phyloP scores from a whole-genome alignment of 805 yeast genomes.

The Saccharomyces mikatae region DNA sequence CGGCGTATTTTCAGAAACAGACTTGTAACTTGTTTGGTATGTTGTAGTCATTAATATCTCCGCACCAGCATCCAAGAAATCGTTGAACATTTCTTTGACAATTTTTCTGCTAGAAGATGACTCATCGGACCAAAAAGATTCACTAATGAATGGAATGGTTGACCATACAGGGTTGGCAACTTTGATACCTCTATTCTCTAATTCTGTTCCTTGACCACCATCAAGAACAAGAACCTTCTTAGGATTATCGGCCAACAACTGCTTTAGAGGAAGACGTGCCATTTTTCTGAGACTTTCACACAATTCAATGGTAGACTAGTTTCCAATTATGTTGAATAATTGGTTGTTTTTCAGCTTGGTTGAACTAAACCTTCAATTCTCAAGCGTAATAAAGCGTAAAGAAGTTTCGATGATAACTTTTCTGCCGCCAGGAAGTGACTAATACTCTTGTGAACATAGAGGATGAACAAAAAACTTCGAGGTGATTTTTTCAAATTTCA shows the following conservation, averaged over 20 bases:
- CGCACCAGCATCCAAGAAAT: conserved; percentile 47
- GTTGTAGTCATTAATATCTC: conserved; percentile 48
- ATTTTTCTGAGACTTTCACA: not conserved
- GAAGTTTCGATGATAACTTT: not conserved
- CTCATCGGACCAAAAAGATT: conserved; percentile 16
- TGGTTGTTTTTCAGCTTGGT: not conserved
- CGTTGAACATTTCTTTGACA: conserved; percentile 41
- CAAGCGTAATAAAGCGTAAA: not conserved
- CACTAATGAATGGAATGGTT: conserved; percentile 39
- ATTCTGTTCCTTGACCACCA: conserved; percentile 61
- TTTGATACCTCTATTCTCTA: conserved; percentile 42
- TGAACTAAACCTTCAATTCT: not conserved
- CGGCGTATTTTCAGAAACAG: conserved; percentile 30
- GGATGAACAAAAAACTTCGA: not conserved
- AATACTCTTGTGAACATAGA: not conserved
- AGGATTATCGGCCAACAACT: conserved; percentile 8
- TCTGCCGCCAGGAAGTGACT: not conserved
- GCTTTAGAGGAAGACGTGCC: conserved; percentile 7
- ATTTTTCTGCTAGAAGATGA: conserved; percentile 32
- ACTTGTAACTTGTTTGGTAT: conserved; percentile 47
- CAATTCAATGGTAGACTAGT: not conserved
- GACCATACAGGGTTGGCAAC: conserved; percentile 54
- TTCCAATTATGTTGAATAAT: not conserved
- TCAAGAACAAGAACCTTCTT: conserved; percentile 33
- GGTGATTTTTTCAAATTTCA: not conserved